Evolutionary conservation across 2,329 filamentous ascomycete species (phyloP).

Genomic region (Monosporascus sp.): DNA sequence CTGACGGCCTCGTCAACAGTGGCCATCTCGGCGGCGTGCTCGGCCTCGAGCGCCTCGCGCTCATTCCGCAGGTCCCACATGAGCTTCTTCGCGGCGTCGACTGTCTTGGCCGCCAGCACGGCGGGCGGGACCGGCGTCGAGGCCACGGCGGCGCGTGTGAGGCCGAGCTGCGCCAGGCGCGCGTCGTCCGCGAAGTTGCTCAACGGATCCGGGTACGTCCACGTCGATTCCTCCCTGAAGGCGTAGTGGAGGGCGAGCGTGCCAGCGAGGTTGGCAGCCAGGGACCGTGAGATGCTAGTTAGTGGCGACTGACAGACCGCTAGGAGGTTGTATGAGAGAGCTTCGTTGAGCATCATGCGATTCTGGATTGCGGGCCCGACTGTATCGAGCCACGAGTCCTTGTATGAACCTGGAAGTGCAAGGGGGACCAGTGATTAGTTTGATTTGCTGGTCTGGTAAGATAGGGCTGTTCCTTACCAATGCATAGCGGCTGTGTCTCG

Average conservation of each 20-base stretch:
- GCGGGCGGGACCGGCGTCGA: background rate
- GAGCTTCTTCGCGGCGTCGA: conserved; percentile 27
- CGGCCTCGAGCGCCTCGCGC: conserved; percentile 35
- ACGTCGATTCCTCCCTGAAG: conserved; percentile 35
- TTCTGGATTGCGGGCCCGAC: conserved; percentile 60
- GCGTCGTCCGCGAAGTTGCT: conserved; percentile 7
- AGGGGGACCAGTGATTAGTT: conserved; percentile 4
- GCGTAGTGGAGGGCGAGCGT: conserved; percentile 33
- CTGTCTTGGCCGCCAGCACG: conserved; percentile 2
- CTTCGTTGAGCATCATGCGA: conserved; percentile 61
- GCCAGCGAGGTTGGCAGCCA: conserved; percentile 38
- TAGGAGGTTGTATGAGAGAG: conserved; percentile 72
- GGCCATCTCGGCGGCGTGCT: conserved; percentile 45
- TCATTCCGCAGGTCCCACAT: conserved; percentile 35
- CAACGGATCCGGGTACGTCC: conserved; percentile 25
- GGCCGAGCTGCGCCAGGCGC: conserved; percentile 10
- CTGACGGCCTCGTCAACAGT: conserved; percentile 39
- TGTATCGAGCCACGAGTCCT: conserved; percentile 60
- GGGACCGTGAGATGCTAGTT: conserved; percentile 38
- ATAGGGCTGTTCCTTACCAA: conserved; percentile 39
- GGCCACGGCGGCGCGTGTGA: conserved; percentile 9
- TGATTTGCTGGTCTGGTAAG: conserved; percentile 1
- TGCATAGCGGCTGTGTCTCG: conserved; percentile 61
- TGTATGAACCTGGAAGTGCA: conserved; percentile 32
- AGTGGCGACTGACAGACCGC: conserved; percentile 67